phyloP scores from a whole-genome alignment of 192 early-diverging fungal genomes.

The Pecoramyces ruminantium region DNA sequence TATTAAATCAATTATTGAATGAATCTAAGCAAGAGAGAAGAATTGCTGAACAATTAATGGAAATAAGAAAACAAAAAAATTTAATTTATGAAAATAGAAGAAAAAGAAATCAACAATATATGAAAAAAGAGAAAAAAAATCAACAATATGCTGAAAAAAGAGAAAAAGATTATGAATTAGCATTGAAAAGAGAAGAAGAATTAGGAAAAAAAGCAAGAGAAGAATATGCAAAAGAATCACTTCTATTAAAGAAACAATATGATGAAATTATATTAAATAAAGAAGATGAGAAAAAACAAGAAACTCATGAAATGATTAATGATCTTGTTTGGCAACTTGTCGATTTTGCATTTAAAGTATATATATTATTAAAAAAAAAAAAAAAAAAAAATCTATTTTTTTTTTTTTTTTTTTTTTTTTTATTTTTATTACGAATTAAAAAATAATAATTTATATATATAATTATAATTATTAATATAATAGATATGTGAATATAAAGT shows the following conservation, averaged over 20 bases:
- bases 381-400: too few relatives aligned
- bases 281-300: slow-evolving; percentile 10
- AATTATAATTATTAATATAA: too few relatives aligned
- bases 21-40: slow-evolving; percentile 43
- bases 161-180: slow-evolving; percentile 35
- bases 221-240: slow-evolving; percentile 21
- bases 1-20: slow-evolving; percentile 20
- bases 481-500: slow-evolving; percentile 27
- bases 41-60: slow-evolving; percentile 40
- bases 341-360: slow-evolving; percentile 26
- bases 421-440: too few relatives aligned
- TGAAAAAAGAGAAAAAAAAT: slow-evolving; percentile 24
- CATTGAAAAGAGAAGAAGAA: slow-evolving; percentile 25
- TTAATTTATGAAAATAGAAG: slow-evolving; percentile 30
- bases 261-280: slow-evolving; percentile 25
- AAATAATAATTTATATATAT: too few relatives aligned
- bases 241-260: slow-evolving; percentile 26
- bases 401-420: too few relatives aligned
- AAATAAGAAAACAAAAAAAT: slow-evolving; percentile 34
- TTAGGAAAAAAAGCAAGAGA: slow-evolving; percentile 11
- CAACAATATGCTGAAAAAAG: slow-evolving; percentile 31
- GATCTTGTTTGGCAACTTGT: slow-evolving; percentile 24
- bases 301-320: slow-evolving; percentile 5
- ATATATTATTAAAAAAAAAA: not conserved
- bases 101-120: slow-evolving; percentile 32